Evolutionary conservation across 2,329 filamentous ascomycete genomes (phyloP).

Genomic region (Penicillium freii): DNA sequence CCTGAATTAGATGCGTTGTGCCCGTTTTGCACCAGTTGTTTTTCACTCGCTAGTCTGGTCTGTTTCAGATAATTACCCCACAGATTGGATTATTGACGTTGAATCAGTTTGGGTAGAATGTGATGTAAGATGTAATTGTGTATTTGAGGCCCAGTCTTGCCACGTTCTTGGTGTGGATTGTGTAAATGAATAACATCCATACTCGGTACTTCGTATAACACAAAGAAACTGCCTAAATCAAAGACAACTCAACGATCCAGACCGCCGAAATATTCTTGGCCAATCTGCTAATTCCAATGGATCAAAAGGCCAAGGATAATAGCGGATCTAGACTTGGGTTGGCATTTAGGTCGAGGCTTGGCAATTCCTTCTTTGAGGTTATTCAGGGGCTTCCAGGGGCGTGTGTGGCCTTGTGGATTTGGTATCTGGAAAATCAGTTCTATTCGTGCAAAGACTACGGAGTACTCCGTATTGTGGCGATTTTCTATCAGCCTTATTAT

Average conservation of each 20-base stretch:
- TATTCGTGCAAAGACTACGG: not conserved
- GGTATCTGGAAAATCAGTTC: not conserved
- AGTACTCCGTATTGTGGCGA: not conserved
- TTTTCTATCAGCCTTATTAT: not conserved
- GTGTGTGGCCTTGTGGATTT: not conserved
- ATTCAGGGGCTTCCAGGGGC: conserved; percentile 14
- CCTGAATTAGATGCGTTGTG: not conserved
- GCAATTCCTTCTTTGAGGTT: conserved; percentile 19
- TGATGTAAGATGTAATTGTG: not conserved
- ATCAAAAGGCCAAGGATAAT: conserved; percentile 11
- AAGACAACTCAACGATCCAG: conserved; percentile 15
- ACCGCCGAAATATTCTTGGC: conserved; percentile 10
- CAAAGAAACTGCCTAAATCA: not conserved
- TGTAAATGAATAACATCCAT: not conserved
- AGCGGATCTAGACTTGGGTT: conserved; percentile 18
- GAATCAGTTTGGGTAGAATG: not conserved
- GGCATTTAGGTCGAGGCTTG: conserved; percentile 14
- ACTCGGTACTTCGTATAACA: not conserved
- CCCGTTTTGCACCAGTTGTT: not conserved
- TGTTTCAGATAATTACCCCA: not conserved
- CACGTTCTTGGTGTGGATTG: not conserved
- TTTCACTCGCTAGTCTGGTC: not conserved
- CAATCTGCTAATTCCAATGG: conserved; percentile 6
- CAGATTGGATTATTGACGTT: not conserved
- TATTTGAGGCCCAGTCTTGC: not conserved